phyloP scores from a whole-genome alignment of 2,329 filamentous ascomycete genomes.

The Alternaria sp. region DNA sequence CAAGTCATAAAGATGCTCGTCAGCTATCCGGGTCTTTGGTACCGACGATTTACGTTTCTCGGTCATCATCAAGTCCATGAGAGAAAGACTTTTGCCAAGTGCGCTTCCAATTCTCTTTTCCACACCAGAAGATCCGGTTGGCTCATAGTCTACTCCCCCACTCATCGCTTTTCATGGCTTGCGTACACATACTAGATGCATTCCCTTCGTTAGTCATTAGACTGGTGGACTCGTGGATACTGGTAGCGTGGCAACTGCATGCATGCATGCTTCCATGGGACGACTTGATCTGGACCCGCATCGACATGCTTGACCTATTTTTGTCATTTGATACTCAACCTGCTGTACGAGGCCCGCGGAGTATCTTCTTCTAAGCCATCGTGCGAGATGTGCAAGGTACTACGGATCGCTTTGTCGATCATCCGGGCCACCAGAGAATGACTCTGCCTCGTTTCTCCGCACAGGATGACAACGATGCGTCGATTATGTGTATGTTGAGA shows the following conservation, averaged over 20 bases:
- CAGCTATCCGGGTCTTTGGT: background rate
- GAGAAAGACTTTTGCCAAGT: background rate
- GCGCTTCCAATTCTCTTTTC: background rate
- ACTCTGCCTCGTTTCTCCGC: constrained; percentile 13
- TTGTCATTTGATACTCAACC: background rate
- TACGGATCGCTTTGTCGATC: constrained; percentile 5
- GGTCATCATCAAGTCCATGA: background rate
- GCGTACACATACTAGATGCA: background rate
- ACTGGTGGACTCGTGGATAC: background rate
- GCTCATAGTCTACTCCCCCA: background rate
- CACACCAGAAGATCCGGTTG: background rate
- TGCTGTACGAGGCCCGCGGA: constrained; percentile 1
- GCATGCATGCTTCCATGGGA: background rate
- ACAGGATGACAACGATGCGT: background rate
- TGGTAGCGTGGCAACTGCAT: background rate
- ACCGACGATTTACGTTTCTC: background rate
- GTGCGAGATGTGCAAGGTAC: constrained; percentile 4
- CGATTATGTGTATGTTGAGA: background rate
- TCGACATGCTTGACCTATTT: background rate
- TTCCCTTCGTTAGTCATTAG: background rate
- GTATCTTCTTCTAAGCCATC: background rate
- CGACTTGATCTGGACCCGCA: constrained; percentile 8
- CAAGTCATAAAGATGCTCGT: background rate
- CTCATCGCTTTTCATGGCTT: background rate
- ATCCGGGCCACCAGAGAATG: background rate